Percentiles rank a stretch among this genome's conserved stretches.
Evolutionary conservation across 306 rosid genomes (phyloP).

Genomic region (Delonix regia): DNA sequence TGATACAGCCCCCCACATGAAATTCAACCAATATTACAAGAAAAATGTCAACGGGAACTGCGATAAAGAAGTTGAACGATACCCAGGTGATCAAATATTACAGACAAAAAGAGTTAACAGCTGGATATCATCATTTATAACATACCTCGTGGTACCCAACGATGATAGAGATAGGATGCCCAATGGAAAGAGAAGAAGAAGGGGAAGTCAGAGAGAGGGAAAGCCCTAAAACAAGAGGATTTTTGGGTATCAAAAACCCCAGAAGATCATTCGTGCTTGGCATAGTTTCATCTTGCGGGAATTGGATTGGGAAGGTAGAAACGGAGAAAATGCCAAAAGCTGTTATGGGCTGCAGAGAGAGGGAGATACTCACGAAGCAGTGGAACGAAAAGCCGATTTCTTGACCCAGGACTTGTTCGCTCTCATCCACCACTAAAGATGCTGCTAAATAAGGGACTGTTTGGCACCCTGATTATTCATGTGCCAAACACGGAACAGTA

Average conservation of each 20-base stretch:
- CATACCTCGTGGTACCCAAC: constrained; percentile 49
- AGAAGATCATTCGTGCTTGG: not conserved
- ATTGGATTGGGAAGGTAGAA: not conserved
- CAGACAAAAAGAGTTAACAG: not conserved
- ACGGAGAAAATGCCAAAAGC: constrained; percentile 10
- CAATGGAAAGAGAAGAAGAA: not conserved
- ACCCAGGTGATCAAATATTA: constrained; percentile 23
- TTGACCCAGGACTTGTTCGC: constrained; percentile 30
- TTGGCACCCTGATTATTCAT: constrained; percentile 20
- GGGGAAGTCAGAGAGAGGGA: not conserved
- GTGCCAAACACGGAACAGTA: not conserved
- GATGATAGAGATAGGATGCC: not conserved
- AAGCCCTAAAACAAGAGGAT: constrained; percentile 13
- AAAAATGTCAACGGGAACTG: not conserved
- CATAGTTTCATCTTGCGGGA: not conserved
- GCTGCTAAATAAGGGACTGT: constrained; percentile 36
- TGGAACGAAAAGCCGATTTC: constrained; percentile 17
- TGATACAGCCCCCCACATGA: not conserved
- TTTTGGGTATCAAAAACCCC: constrained; percentile 36
- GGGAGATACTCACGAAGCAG: constrained; percentile 39
- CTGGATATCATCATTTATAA: constrained; percentile 29
- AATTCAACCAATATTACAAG: not conserved
- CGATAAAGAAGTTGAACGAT: constrained; percentile 32
- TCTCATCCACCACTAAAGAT: constrained; percentile 34
- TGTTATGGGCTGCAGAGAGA: constrained; percentile 1